Conservation (phyloP, 306 rosid species). For the Clitoria ternatea region DNA sequence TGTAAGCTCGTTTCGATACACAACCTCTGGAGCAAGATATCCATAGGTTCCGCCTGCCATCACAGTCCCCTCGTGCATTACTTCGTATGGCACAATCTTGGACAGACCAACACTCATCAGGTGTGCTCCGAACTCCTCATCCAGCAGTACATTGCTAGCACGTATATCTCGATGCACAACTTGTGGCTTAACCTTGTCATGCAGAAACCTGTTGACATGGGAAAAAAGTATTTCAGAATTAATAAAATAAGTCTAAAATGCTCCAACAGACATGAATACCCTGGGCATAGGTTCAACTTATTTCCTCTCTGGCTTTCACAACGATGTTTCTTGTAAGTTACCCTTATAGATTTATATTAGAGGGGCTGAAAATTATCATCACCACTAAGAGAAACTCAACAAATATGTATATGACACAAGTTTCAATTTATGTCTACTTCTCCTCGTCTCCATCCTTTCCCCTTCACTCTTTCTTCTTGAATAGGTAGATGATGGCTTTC, state of each 20-base stretch:
- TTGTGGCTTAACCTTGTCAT: constrained; percentile 97
- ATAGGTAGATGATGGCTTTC: not conserved
- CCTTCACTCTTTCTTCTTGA: not conserved
- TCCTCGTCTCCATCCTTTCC: not conserved
- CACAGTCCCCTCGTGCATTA: constrained; percentile 88
- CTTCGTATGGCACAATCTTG: constrained; percentile 91
- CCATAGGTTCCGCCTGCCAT: constrained; percentile 99
- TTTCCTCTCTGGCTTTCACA: too few species aligned
- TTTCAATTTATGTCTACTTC: not conserved
- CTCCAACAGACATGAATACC: too few species aligned
- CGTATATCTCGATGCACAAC: constrained; percentile 98
- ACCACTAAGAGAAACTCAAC: not conserved
- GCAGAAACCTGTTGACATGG: constrained; percentile 66
- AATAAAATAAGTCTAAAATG: constrained; percentile 20
- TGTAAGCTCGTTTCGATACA: constrained; percentile 88
- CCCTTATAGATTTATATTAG: not conserved
- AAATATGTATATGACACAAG: not conserved
- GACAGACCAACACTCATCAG: constrained; percentile 96
- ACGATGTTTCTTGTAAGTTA: too few species aligned
- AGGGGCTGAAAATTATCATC: constrained; percentile 9
- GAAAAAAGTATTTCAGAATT: not conserved
- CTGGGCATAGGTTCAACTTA: too few species aligned
- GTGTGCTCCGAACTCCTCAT: constrained; percentile 95
- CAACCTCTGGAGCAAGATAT: constrained; percentile 95
- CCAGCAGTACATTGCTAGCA: constrained; percentile 87